A percentile compares a stretch with the other conserved stretches of the same genome.
phyloP scores from a whole-genome alignment of 192 early-diverging fungal genomes.

The Entomortierella lignicola region DNA sequence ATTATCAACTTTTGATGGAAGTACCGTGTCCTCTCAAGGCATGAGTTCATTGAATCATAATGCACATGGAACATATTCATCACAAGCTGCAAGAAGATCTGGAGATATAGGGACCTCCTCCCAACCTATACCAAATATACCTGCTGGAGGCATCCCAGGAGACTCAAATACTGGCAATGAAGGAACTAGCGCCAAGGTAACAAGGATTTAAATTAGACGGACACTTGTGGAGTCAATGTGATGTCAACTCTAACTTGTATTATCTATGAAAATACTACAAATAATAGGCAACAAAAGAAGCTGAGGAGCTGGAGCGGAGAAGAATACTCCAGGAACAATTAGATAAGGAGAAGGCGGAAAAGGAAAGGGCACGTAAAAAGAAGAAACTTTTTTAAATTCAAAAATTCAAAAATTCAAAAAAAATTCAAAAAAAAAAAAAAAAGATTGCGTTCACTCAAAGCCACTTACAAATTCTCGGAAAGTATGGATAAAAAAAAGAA shows the following conservation, averaged over 20 bases:
- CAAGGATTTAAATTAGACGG: too few relatives aligned
- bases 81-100: background rate
- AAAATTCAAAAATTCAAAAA: background rate
- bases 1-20: background rate
- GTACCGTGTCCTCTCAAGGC: background rate
- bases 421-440: too few relatives aligned
- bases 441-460: too few relatives aligned
- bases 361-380: conserved; percentile 27
- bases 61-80: background rate
- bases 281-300: conserved; percentile 17
- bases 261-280: background rate
- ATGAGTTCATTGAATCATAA: background rate
- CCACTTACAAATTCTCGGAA: background rate
- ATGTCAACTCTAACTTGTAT: too few relatives aligned
- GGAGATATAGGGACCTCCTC: background rate
- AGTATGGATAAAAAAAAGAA: too few relatives aligned
- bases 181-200: background rate
- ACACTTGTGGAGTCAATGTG: too few relatives aligned
- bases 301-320: conserved; percentile 28
- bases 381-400: conserved; percentile 38
- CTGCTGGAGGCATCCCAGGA: background rate
- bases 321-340: conserved; percentile 27
- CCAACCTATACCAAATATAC: background rate
- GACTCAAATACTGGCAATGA: background rate
- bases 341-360: conserved; percentile 29